Evolutionary conservation across 2,329 filamentous ascomycete species (phyloP), one percentile per base, ranked within the genome.

Genomic region (Cercospora citrullina): DNA sequence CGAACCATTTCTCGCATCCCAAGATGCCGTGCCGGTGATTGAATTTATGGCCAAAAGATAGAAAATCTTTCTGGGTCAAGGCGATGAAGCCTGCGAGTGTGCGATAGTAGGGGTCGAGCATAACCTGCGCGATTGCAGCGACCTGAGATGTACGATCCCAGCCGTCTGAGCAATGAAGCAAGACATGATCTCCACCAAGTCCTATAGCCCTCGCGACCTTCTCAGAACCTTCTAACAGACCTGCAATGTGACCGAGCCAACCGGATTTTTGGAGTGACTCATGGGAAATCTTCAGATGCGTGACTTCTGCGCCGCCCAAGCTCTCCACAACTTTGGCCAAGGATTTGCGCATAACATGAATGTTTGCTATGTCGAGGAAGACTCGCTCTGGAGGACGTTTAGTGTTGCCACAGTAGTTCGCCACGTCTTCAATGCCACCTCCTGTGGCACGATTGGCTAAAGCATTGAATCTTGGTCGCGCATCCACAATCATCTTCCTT

Each of bases 11-110:
- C 72, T 98, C 94, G 72, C 92, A 92, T 75, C 89, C 93, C 65
- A 98, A 81, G 73, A 91, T 91, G 3, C 95, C 95, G 14, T 92
- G 92, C n/a, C 95, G 89, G 75, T 97, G 89, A 64, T 93, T 89
- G 80, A 99, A 99, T 90, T 97, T 97, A 80, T 99, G 94, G 1
- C 95, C 95, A 81, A 97, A 99, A 0, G 94, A 95, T 12, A 99
- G 82, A 92, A 95, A 99, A 77, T 99, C 95, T 79, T 99, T 99
- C 80, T 99, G 95, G 2, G 99, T 87, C 6, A 99, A 83, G 2
- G 96, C 89, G 73, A 98, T 94, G 79, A 98, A 99, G 0, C 95
- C 95, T 73, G 97, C 91, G 60, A 99, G 83, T 0, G 95, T 98
- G 62, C 95, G 89, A 79, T 93, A 99, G 79, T 96, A 97, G 0